Percentiles rank a stretch among this genome's conserved stretches.
phyloP scores from a whole-genome alignment of 805 yeast species.

The Pichia californica region DNA sequence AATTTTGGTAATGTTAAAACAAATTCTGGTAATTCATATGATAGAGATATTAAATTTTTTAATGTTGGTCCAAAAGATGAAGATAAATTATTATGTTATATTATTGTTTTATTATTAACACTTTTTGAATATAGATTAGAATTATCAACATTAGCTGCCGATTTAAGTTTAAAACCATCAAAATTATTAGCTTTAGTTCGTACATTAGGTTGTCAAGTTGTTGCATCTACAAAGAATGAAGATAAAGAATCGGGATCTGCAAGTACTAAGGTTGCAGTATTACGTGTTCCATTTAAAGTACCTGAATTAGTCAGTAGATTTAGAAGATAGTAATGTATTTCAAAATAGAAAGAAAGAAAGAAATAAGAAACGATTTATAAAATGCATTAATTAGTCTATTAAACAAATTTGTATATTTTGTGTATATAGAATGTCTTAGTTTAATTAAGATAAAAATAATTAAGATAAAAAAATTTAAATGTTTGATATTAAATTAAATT shows the following conservation, averaged over 20 bases:
- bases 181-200: constrained; percentile 62
- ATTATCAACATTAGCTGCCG: constrained; percentile 76
- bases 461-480: no score
- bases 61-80: constrained; percentile 82
- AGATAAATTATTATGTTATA: constrained; percentile 76
- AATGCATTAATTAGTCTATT: no score
- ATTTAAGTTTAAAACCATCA: constrained; percentile 73
- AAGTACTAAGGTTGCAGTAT: constrained; percentile 70
- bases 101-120: constrained; percentile 67
- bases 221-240: constrained; percentile 64
- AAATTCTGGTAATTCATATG: constrained; percentile 41
- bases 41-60: constrained; percentile 42
- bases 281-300: constrained; percentile 82
- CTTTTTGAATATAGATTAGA: constrained; percentile 71
- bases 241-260: constrained; percentile 54
- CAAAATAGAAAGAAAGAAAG: no score
- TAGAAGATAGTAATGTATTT: constrained; percentile 1
- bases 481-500: no score
- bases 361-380: no score
- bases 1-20: constrained; percentile 66
- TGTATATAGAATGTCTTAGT: no score
- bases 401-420: no score
- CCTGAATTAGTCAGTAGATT: constrained; percentile 45
- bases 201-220: constrained; percentile 76
- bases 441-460: no score